Base-by-base conservation (phyloP, 2,329 filamentous ascomycete species). In the Leptosphaerulina australis region DNA sequence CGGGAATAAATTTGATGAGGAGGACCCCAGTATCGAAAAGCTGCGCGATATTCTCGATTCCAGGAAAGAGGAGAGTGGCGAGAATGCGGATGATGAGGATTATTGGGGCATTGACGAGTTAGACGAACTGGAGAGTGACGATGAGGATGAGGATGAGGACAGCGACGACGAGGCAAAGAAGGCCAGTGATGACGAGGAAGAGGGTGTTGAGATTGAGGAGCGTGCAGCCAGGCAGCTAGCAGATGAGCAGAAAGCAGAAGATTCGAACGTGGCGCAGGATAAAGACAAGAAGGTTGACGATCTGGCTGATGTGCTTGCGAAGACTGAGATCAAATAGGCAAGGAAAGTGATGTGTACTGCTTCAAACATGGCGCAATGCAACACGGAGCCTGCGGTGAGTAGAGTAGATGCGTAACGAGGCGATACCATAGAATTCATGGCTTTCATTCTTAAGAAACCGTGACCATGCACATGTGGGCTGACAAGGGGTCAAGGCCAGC, bases 1-100 rank as follows among this genome's bases (percentile, higher is more conserved):
- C 71, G 94, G 94, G 40, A 99, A 99, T 79, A 94, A 91, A 70
- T 96, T 99, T 64, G 79, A 83, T 7, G 92, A 97, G 72, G 91
- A 96, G 2, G 91, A 97, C 62, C 79, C 83, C 36, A 83, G 83
- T 21, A 81, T 97, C 31, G 75, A 84, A 53, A 79, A 79, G 17
- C 78, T 97, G 35, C 83, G 86, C 59, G 83, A 86, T 31, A 54
- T 73, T 41, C 79, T 97, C 20, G 87, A 90, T 50, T 82, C 84
- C 66, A 86, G 91, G 57, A 92, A 92, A 76, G 88, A 93, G 70
- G 70, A 71, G 45, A 70, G 70, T 43, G 65, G 63, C 15, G 58
- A 62, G 36, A 75, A 75, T 39, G 85, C 88, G 60, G 76, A 80
- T 17, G 79, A 78, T 14, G 77, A 82, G 8, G 77, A 82, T 4